Evolutionary conservation across 163 green algal genomes (phyloP).

Genomic region (Prototheca cutis): DNA sequence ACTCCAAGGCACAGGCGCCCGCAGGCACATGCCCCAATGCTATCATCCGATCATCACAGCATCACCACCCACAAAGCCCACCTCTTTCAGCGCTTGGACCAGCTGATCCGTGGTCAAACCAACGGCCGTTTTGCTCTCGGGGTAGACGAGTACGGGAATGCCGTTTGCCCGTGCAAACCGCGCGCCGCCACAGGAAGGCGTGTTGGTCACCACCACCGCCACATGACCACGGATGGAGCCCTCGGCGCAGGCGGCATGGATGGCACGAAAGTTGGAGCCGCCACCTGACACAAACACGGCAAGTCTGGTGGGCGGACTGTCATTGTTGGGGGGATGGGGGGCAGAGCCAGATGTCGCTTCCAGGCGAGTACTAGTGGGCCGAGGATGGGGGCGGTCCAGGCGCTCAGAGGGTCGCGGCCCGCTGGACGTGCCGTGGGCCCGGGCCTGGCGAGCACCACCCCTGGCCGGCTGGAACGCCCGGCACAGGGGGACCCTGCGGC

Average conservation of each 20-base stretch:
- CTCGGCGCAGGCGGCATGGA: slow-evolving; percentile 69
- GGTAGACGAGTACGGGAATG: slow-evolving; percentile 73
- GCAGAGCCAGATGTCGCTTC: too few species aligned
- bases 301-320: slow-evolving; percentile 24
- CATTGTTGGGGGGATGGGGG: too few species aligned
- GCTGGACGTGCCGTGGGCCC: neutral
- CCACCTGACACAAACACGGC: slow-evolving; percentile 94
- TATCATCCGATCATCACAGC: too few species aligned
- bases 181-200: slow-evolving; percentile 66
- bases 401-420: neutral
- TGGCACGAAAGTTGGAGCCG: slow-evolving; percentile 88
- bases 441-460: neutral
- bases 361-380: neutral
- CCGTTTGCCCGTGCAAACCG: slow-evolving; percentile 56
- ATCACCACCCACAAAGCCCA: too few species aligned
- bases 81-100: slow-evolving; percentile 12
- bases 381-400: neutral
- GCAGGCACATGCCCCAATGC: too few species aligned
- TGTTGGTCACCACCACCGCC: slow-evolving; percentile 69
- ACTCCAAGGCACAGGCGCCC: too few species aligned
- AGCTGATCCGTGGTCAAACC: slow-evolving; percentile 11
- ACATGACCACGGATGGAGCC: slow-evolving; percentile 70
- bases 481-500: too few species aligned
- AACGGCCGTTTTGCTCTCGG: slow-evolving; percentile 34
- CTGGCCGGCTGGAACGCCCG: neutral